Evolutionary conservation across 805 yeast species (phyloP), one percentile per base, ranked within the genome.

Genomic region (Cyberlindnera subsufficiens): DNA sequence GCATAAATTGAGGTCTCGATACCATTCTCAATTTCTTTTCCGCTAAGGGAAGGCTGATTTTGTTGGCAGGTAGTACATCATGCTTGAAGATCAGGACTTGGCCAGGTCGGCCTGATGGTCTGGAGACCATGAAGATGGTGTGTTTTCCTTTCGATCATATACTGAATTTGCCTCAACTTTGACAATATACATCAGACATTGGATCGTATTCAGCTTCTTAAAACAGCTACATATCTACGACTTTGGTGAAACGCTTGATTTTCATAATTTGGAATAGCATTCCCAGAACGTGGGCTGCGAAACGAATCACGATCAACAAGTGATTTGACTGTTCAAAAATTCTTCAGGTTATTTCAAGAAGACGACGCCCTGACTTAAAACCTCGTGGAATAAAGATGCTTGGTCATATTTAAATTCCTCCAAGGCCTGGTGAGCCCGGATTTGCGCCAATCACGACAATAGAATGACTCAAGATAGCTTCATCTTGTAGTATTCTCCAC

Each of bases 161-260:
- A 68, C 77, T 22, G 83, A 78, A 48, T 80, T 80, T 59, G 77
- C 83, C 10, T 65, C 67, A 33, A 75, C 77, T 1, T 59, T 84
- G 39, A 78, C 84, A 14, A 71, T 72, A 37, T 89, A 86, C 61
- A 91, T 91, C 71, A 91, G 90, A 61, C 97, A 90, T 66, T 93
- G 95, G 4, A 91, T 90, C 59, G 88, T 90, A 27, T 88, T 96
- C 18, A 80, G 91, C 46, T 91, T 91, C 67, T 96, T 91, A 30
- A 77, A 97, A 37, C 97, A 91, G 64, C 69, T 90, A 37, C 96
- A 91, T 68, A 91, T 90, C 96, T 89, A 89, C 61, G 96, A 96
- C 1, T 89, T 90, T 67, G 96, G 90, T 64, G 90, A 90, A 65
- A 80, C 75, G 67, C 51, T 57, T 41, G 62, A 56, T n/a, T n/a